These are phyloP conservation scores for Torulaspora franciscae DNA, from an alignment of 805 yeast species.

Conservation along the genomic window DNA sequence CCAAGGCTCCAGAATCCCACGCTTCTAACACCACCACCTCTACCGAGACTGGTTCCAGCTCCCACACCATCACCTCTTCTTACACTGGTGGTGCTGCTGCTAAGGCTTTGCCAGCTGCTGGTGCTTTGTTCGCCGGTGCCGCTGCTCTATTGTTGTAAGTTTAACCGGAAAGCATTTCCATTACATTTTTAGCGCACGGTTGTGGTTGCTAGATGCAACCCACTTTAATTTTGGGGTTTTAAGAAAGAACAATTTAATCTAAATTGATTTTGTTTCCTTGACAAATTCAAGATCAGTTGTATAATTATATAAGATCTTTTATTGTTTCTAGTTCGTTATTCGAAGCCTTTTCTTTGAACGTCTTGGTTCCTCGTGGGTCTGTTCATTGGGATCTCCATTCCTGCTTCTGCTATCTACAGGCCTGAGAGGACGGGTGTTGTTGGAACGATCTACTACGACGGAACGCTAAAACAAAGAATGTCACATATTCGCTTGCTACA, in stretches of 20 bases:
- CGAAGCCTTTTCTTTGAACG: no score
- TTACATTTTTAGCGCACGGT: neutral
- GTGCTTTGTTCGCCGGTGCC: constrained; percentile 47
- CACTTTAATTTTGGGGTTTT: constrained; percentile 4
- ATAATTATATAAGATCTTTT: constrained; percentile 12
- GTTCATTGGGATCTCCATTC: no score
- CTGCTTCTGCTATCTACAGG: no score
- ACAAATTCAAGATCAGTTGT: constrained; percentile 4
- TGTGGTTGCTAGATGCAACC: constrained; percentile 1
- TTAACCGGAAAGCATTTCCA: neutral
- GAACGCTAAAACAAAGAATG: no score
- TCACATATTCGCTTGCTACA: neutral
- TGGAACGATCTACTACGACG: no score
- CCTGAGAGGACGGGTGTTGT: no score
- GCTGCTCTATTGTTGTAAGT: constrained; percentile 46
- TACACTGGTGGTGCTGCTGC: constrained; percentile 46
- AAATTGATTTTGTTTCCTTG: constrained; percentile 8
- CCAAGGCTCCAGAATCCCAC: constrained; percentile 9
- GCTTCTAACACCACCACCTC: constrained; percentile 16
- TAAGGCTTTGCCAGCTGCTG: constrained; percentile 44
- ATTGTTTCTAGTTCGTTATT: constrained; percentile 26
- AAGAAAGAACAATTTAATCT: constrained; percentile 5
- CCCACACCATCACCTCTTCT: constrained; percentile 23
- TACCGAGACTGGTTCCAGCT: constrained; percentile 17
- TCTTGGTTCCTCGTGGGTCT: no score